A percentile compares a stretch with the other conserved stretches of the same genome.
These are phyloP conservation scores for Trifolium repens DNA, from an alignment of 306 rosid genomes.

Conservation along the genomic window DNA sequence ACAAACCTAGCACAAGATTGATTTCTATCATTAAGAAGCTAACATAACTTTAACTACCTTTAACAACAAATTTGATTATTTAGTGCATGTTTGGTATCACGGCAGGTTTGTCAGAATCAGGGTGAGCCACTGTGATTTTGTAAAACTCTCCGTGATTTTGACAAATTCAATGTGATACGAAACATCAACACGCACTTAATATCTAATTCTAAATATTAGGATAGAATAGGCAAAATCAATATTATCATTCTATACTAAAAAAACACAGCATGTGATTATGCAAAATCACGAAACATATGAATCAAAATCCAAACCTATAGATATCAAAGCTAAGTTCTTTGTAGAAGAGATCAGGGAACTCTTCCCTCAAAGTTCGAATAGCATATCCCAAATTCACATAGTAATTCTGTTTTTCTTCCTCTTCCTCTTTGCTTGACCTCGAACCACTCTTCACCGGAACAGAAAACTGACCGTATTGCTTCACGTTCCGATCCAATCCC, in stretches of 20 bases:
- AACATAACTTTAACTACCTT: conserved; percentile 6
- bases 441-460: conserved; percentile 65
- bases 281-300: conserved; percentile 6
- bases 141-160: too few species aligned
- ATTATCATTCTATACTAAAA: neutral
- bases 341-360: conserved; percentile 70
- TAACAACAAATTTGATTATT: neutral
- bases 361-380: conserved; percentile 78
- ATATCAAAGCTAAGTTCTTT: conserved; percentile 75
- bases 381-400: conserved; percentile 84
- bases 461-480: conserved; percentile 64
- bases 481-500: conserved; percentile 42
- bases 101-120: too few species aligned
- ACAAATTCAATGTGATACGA: too few species aligned
- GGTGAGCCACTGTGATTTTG: too few species aligned
- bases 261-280: neutral
- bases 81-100: neutral
- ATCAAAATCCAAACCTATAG: conserved; percentile 56
- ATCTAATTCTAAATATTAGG: neutral
- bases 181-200: too few species aligned
- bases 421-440: conserved; percentile 75
- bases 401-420: conserved; percentile 75
- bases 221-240: neutral
- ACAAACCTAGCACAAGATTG: neutral
- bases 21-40: neutral